Percentiles rank a stretch among this genome's conserved stretches.
phyloP scores from a whole-genome alignment of 192 early-diverging fungal genomes.

The Linderina pennispora region DNA sequence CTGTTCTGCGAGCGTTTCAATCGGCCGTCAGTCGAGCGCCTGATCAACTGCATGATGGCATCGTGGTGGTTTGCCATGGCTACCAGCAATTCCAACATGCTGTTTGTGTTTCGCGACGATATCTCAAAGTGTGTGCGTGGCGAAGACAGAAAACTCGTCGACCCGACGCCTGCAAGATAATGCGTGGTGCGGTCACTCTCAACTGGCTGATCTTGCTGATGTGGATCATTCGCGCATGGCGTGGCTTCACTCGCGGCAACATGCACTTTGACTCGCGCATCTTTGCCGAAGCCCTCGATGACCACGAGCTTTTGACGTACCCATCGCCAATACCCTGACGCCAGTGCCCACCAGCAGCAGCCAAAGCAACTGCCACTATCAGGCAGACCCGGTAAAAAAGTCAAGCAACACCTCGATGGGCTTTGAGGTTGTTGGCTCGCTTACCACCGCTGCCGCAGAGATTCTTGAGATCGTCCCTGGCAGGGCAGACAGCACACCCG shows the following conservation, averaged over 20 bases:
- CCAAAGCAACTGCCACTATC: too few relatives aligned
- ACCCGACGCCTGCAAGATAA: constrained; percentile 4
- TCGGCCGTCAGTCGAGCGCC: constrained; percentile 8
- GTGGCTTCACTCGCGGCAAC: constrained; percentile 21
- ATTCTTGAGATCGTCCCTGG: too few relatives aligned
- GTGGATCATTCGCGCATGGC: constrained; percentile 34
- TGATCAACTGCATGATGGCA: constrained; percentile 22
- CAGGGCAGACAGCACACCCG: too few relatives aligned
- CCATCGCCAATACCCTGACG: too few relatives aligned
- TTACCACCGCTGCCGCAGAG: too few relatives aligned
- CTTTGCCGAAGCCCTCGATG: constrained; percentile 18
- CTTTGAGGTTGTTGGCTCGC: too few relatives aligned
- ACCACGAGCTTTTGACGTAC: too few relatives aligned
- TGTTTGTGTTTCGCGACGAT: constrained; percentile 36
- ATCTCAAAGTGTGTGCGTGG: constrained; percentile 16
- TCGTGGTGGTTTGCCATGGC: constrained; percentile 42
- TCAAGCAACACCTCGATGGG: too few relatives aligned
- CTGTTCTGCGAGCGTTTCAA: constrained; percentile 19
- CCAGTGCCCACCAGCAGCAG: constrained; percentile 2
- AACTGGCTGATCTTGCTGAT: constrained; percentile 29
- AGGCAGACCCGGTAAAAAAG: too few relatives aligned
- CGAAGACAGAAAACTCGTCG: not conserved
- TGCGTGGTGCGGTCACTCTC: constrained; percentile 25
- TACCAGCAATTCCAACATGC: constrained; percentile 24
- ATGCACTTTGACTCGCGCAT: constrained; percentile 39